phyloP scores from a whole-genome alignment of 2,329 filamentous ascomycete genomes.

The Chaetoscypha palmicola region DNA sequence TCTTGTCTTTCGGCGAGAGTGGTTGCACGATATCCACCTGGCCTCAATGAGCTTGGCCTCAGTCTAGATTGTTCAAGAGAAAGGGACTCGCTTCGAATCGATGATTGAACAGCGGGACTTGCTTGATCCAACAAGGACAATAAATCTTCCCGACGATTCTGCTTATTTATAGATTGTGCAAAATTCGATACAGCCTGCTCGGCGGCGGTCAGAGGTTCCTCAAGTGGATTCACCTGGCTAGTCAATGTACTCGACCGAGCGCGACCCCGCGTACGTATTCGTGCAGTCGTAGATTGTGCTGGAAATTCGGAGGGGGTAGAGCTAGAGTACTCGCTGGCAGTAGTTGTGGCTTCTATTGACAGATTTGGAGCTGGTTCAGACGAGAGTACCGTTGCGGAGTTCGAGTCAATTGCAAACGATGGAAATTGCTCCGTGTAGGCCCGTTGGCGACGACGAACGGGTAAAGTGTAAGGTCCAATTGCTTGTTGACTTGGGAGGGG shows the following conservation, averaged over 20 bases:
- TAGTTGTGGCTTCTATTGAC: not conserved
- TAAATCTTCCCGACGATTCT: not conserved
- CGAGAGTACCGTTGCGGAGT: not conserved
- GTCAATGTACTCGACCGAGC: not conserved
- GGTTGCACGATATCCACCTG: not conserved
- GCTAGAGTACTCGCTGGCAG: not conserved
- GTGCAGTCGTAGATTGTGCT: not conserved
- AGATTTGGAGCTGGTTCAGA: not conserved
- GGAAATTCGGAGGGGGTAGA: not conserved
- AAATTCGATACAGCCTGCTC: constrained; percentile 2
- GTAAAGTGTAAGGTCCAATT: not conserved
- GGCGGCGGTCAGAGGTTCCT: constrained; percentile 1
- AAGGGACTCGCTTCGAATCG: not conserved
- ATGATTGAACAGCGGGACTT: not conserved
- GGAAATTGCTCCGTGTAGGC: not conserved
- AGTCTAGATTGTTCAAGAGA: not conserved
- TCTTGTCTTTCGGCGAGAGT: too few species aligned
- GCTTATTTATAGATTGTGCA: constrained; percentile 1
- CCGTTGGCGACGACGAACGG: not conserved
- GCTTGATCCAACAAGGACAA: not conserved
- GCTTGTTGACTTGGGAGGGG: not conserved
- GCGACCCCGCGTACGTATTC: not conserved
- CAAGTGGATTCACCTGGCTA: not conserved
- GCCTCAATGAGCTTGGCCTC: not conserved
- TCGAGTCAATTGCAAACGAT: not conserved